Evolutionary conservation across 75 land plant species (phyloP).

Genomic region (Selaginella moellendorffii): DNA sequence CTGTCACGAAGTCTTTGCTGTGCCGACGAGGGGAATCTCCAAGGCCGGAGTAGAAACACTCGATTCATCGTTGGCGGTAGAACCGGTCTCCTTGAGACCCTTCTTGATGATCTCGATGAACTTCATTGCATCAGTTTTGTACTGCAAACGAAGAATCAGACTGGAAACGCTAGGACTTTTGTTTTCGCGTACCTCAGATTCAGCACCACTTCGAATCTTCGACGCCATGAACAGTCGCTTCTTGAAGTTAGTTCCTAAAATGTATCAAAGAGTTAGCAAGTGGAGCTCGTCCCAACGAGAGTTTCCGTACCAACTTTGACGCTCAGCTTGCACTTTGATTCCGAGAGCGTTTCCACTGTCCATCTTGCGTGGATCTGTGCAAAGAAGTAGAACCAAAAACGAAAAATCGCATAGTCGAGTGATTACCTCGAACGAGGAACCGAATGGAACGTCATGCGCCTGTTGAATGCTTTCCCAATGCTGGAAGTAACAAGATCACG

Average conservation of each 20-base stretch:
- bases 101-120: neutral
- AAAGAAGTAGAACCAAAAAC: constrained; percentile 9
- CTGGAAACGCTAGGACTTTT: neutral
- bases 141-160: neutral
- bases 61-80: neutral
- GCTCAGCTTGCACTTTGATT: constrained; percentile 33
- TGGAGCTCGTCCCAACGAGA: too few species aligned
- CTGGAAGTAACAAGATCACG: too few species aligned
- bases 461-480: constrained; percentile 87
- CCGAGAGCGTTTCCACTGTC: constrained; percentile 42
- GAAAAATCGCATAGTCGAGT: neutral
- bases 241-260: constrained; percentile 86
- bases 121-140: neutral
- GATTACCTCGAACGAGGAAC: constrained; percentile 77
- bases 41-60: neutral
- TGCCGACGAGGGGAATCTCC: neutral
- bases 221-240: constrained; percentile 93
- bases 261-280: neutral
- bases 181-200: constrained; percentile 47
- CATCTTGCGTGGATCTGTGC: constrained; percentile 74
- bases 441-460: constrained; percentile 98
- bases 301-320: constrained; percentile 76
- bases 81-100: neutral
- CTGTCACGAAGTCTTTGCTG: neutral
- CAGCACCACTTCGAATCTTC: constrained; percentile 72